Evolutionary conservation across 2,329 filamentous ascomycete genomes (phyloP).

Genomic region (Aspergillus tubingensis): DNA sequence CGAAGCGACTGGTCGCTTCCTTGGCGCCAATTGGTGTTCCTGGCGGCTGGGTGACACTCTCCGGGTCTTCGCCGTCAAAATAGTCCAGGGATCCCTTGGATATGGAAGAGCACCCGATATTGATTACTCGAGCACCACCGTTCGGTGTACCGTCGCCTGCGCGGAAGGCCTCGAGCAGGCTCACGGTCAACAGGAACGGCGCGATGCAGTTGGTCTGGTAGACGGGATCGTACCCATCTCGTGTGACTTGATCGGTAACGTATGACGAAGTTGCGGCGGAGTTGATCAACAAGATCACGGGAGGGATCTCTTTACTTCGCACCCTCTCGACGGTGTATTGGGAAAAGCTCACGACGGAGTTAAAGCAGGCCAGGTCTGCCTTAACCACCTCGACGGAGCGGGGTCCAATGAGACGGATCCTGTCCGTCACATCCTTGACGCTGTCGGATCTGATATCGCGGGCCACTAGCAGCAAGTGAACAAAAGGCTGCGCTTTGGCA

Average conservation of each 20-base stretch:
- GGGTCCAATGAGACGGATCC: constrained; percentile 36
- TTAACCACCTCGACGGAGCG: constrained; percentile 36
- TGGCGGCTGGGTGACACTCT: constrained; percentile 18
- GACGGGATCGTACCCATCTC: constrained; percentile 38
- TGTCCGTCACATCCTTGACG: constrained; percentile 28
- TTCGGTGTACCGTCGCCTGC: constrained; percentile 34
- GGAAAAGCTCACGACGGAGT: constrained; percentile 34
- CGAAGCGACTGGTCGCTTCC: constrained; percentile 34
- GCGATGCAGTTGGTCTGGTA: constrained; percentile 42
- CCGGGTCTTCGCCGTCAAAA: constrained; percentile 30
- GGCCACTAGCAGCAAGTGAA: constrained; percentile 35
- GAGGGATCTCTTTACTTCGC: constrained; percentile 37
- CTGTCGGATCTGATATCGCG: constrained; percentile 34
- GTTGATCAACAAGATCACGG: constrained; percentile 36
- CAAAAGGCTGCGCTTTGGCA: constrained; percentile 39
- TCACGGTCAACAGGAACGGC: constrained; percentile 40
- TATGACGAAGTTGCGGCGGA: constrained; percentile 38
- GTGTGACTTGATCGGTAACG: constrained; percentile 32
- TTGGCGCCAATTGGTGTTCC: constrained; percentile 32
- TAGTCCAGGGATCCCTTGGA: constrained; percentile 35
- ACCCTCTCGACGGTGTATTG: constrained; percentile 37
- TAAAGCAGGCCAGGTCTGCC: constrained; percentile 35
- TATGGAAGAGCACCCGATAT: constrained; percentile 37
- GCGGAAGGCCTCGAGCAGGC: constrained; percentile 39
- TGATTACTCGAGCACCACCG: constrained; percentile 38